A percentile compares a stretch with the other conserved stretches of the same genome.
phyloP scores from a whole-genome alignment of 495 filamentous ascomycete species.

The Penicillium fimorum region DNA sequence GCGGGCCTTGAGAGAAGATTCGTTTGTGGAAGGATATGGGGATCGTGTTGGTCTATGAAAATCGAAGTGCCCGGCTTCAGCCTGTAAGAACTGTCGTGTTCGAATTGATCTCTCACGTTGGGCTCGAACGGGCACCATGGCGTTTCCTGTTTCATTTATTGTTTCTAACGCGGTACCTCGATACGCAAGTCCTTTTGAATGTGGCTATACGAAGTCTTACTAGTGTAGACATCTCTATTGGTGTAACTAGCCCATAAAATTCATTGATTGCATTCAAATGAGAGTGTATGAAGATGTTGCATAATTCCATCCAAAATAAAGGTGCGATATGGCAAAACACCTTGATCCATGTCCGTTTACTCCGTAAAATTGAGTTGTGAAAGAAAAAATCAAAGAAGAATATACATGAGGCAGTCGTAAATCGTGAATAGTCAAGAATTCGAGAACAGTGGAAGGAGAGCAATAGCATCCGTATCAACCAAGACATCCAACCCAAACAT shows the following conservation, averaged over 20 bases:
- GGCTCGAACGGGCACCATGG: too few relatives aligned
- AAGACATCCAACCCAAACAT: background rate
- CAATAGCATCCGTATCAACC: background rate
- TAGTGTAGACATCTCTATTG: background rate
- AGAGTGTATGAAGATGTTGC: background rate
- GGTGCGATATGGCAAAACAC: background rate
- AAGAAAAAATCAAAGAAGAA: background rate
- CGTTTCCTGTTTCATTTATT: too few relatives aligned
- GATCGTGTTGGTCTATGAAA: background rate
- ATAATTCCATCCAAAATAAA: background rate
- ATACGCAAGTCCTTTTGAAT: too few relatives aligned
- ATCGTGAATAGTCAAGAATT: background rate
- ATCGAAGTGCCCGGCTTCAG: background rate
- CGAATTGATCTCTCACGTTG: too few relatives aligned
- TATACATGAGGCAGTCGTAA: constrained; percentile 9
- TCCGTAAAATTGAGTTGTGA: background rate
- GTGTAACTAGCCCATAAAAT: background rate
- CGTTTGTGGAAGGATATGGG: background rate
- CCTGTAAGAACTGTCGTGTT: background rate
- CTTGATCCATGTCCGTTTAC: background rate
- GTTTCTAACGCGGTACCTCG: too few relatives aligned
- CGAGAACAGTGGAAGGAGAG: background rate
- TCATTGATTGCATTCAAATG: background rate
- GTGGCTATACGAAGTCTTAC: background rate
- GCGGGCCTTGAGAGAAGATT: background rate